Percentiles rank a stretch among this genome's conserved stretches.
phyloP scores from a whole-genome alignment of 352 stramenopile genomes.

The Globisporangium nagaii region DNA sequence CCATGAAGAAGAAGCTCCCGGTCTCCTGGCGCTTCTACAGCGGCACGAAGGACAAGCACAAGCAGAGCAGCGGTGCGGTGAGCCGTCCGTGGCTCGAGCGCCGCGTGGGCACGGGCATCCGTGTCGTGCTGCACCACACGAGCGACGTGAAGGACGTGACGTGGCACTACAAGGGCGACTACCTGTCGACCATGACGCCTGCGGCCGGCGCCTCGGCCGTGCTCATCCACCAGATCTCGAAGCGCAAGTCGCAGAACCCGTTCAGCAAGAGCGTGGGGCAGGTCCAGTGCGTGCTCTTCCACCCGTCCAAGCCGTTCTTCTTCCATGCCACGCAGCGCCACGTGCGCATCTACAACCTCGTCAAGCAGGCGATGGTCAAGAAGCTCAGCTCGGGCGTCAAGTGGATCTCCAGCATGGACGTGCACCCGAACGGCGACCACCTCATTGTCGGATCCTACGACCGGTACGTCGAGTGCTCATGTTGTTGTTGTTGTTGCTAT shows the following conservation, averaged over 20 bases:
- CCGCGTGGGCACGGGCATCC: constrained; percentile 74
- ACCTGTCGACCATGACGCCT: constrained; percentile 94
- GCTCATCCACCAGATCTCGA: constrained; percentile 98
- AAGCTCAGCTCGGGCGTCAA: constrained; percentile 97
- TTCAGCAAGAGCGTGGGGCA: constrained; percentile 94
- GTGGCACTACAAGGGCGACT: constrained; percentile 99
- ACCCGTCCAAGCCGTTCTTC: constrained; percentile 98
- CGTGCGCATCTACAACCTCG: constrained; percentile 98
- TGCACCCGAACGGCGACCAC: constrained; percentile 99
- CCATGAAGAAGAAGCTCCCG: constrained; percentile 86
- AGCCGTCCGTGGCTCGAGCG: constrained; percentile 63
- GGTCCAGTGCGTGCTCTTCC: constrained; percentile 96
- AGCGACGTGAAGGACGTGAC: constrained; percentile 89
- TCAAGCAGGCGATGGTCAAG: constrained; percentile 98
- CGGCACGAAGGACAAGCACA: constrained; percentile 77
- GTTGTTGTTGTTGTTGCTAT: background rate
- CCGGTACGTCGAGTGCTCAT: constrained; percentile 49
- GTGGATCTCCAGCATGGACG: constrained; percentile 98
- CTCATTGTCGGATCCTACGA: constrained; percentile 98
- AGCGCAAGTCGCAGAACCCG: constrained; percentile 95
- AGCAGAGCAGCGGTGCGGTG: constrained; percentile 27
- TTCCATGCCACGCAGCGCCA: constrained; percentile 99
- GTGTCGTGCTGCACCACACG: constrained; percentile 84
- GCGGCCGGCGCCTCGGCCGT: constrained; percentile 88
- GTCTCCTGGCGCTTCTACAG: constrained; percentile 89